A percentile compares a stretch with the other conserved stretches of the same genome.
Conservation (phyloP, 176 grass and related monocot species). For the Carex pumila region DNA sequence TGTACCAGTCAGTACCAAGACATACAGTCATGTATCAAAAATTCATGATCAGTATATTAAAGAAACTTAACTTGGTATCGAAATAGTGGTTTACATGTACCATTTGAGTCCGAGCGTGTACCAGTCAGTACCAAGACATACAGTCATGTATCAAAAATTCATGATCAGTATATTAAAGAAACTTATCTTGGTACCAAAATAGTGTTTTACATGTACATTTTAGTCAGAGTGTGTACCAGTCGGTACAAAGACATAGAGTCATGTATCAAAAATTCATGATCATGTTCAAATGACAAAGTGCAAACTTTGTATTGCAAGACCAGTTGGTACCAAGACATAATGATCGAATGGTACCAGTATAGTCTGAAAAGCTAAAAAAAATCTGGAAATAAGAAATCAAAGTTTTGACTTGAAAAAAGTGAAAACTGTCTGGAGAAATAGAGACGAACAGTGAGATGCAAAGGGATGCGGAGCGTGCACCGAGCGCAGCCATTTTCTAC, state of each 20-base stretch:
- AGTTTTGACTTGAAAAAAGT: not conserved
- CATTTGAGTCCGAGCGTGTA: not conserved
- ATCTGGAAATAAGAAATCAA: not conserved
- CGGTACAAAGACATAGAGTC: too few relatives aligned
- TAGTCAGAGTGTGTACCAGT: not conserved
- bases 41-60: not conserved
- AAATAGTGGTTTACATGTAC: not conserved
- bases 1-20: not conserved
- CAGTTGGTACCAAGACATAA: not conserved
- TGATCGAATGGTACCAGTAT: not conserved
- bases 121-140: not conserved
- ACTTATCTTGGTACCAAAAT: not conserved
- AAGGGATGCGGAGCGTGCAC: conserved; percentile 55
- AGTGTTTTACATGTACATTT: not conserved
- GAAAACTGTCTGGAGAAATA: not conserved
- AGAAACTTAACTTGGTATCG: not conserved
- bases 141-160: not conserved
- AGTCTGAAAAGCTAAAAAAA: not conserved
- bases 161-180: not conserved
- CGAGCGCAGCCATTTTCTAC: conserved; percentile 29
- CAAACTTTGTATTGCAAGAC: not conserved
- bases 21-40: not conserved
- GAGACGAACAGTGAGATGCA: conserved; percentile 45
- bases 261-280: not conserved
- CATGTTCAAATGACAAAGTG: not conserved